Evolutionary conservation across 306 rosid species (phyloP).

Genomic region (Leucaena leucocephala): DNA sequence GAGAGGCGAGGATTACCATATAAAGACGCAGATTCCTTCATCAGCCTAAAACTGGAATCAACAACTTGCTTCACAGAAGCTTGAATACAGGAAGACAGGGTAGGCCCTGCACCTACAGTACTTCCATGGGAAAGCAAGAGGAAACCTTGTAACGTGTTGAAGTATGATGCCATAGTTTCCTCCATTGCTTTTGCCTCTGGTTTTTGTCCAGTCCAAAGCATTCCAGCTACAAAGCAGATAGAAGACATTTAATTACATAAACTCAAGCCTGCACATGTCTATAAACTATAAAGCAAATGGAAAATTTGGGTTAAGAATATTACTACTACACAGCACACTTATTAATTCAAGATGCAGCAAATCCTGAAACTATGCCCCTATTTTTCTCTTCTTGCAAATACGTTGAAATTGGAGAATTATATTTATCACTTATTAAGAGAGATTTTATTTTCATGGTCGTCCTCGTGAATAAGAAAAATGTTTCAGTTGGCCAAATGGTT

Average conservation of each 20-base stretch:
- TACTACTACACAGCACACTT: not conserved
- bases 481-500: not conserved
- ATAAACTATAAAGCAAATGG: not conserved
- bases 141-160: slow-evolving; percentile 80
- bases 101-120: slow-evolving; percentile 75
- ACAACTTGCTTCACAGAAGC: slow-evolving; percentile 72
- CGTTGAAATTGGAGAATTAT: not conserved
- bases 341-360: not conserved
- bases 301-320: not conserved
- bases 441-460: not conserved
- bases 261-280: not conserved
- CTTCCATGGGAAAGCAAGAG: slow-evolving; percentile 83
- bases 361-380: not conserved
- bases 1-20: slow-evolving; percentile 51
- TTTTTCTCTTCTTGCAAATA: not conserved
- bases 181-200: slow-evolving; percentile 62
- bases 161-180: slow-evolving; percentile 73
- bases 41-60: slow-evolving; percentile 75
- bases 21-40: slow-evolving; percentile 64
- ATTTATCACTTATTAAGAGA: not conserved
- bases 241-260: slow-evolving; percentile 19
- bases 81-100: slow-evolving; percentile 63
- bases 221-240: slow-evolving; percentile 65
- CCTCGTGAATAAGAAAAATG: not conserved
- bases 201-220: slow-evolving; percentile 85